Conservation (phyloP, 176 grass and related monocot species). For the Carex littledalei region DNA sequence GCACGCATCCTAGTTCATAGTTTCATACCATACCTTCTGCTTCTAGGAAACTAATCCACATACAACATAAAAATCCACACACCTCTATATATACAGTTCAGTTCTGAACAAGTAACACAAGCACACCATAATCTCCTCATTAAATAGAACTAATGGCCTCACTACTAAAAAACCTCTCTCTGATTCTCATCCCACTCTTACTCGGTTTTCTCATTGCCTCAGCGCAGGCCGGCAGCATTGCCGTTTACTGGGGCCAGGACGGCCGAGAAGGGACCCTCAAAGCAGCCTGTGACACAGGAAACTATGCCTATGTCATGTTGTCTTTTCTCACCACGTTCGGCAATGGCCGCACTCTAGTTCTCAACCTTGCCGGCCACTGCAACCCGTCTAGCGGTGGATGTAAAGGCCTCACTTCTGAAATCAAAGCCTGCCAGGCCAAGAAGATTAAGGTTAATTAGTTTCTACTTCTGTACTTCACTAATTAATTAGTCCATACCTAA, state of each 20-base stretch:
- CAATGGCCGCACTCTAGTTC: slow-evolving; percentile 31
- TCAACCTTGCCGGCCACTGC: slow-evolving; percentile 62
- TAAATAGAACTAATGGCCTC: neutral
- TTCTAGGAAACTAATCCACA: neutral
- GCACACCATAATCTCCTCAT: neutral
- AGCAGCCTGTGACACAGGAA: slow-evolving; percentile 43
- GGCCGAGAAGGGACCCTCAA: slow-evolving; percentile 51
- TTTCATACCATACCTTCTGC: too few relatives aligned
- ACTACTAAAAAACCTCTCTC: neutral
- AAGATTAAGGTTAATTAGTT: slow-evolving; percentile 31
- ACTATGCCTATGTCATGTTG: slow-evolving; percentile 45
- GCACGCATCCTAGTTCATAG: too few relatives aligned
- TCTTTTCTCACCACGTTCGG: slow-evolving; percentile 67
- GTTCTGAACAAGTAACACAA: neutral
- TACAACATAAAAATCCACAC: neutral
- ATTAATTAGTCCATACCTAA: neutral
- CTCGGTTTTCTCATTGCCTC: neutral
- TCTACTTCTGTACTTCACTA: neutral
- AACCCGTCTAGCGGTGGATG: slow-evolving; percentile 38
- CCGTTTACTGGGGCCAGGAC: slow-evolving; percentile 57
- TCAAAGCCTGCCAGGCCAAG: slow-evolving; percentile 37
- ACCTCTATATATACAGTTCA: neutral
- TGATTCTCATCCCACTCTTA: slow-evolving; percentile 11
- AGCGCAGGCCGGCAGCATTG: slow-evolving; percentile 24
- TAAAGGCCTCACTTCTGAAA: slow-evolving; percentile 45